Conservation (phyloP, 768 basidiomycete species). For the Lyophyllum decastes region DNA sequence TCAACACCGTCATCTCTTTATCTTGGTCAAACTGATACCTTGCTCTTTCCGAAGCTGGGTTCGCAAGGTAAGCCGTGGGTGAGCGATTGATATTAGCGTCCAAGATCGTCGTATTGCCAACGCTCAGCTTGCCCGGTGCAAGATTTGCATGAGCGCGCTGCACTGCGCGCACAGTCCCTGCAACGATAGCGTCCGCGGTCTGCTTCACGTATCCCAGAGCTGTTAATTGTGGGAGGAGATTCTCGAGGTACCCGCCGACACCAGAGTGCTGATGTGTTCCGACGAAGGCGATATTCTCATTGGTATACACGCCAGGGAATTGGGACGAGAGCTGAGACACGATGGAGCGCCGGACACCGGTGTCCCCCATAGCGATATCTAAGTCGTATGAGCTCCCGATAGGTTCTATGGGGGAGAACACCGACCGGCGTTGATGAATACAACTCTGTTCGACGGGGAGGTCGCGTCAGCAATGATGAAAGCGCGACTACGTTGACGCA, state of each 20-base stretch:
- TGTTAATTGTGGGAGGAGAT: constrained; percentile 76
- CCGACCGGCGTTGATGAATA: constrained; percentile 77
- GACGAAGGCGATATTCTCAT: constrained; percentile 74
- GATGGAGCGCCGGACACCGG: constrained; percentile 70
- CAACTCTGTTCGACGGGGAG: constrained; percentile 56
- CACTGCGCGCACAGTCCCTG: constrained; percentile 70
- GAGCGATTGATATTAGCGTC: constrained; percentile 75
- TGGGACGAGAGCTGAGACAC: constrained; percentile 54
- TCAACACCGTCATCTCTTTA: constrained; percentile 68
- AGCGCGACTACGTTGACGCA: constrained; percentile 77
- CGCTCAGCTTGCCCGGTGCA: constrained; percentile 54
- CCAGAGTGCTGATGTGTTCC: constrained; percentile 79
- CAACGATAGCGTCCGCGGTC: constrained; percentile 71
- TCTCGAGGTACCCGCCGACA: constrained; percentile 78
- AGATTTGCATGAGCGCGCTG: constrained; percentile 66
- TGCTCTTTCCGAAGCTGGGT: constrained; percentile 70
- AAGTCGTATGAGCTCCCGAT: constrained; percentile 1
- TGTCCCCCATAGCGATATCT: constrained; percentile 84
- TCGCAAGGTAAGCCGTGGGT: constrained; percentile 75
- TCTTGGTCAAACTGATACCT: constrained; percentile 72
- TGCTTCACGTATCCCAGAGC: constrained; percentile 73
- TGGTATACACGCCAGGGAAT: constrained; percentile 65
- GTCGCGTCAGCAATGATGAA: constrained; percentile 71
- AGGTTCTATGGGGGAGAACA: background rate
- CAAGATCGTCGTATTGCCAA: constrained; percentile 70